phyloP scores from a whole-genome alignment of 306 rosid species.

The Coriaria nepalensis region DNA sequence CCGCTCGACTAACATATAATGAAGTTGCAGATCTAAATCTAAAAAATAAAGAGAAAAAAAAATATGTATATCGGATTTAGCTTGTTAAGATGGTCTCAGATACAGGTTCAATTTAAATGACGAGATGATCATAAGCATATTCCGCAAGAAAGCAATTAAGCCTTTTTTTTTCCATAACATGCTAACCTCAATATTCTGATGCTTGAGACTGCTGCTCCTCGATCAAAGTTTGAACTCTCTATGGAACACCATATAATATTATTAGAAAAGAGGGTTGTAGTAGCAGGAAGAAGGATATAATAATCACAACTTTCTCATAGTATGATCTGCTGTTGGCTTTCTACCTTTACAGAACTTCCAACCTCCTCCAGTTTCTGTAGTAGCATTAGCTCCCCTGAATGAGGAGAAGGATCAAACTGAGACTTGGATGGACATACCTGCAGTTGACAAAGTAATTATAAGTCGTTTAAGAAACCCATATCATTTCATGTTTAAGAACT shows the following conservation, averaged over 20 bases:
- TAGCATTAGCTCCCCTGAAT: constrained; percentile 41
- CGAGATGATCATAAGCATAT: neutral
- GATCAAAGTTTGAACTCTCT: constrained; percentile 64
- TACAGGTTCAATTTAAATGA: neutral
- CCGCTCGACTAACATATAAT: too few species aligned
- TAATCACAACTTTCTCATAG: neutral
- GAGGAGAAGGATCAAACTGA: constrained; percentile 31
- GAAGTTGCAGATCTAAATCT: too few species aligned
- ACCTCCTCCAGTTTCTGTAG: constrained; percentile 86
- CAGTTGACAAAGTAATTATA: constrained; percentile 11
- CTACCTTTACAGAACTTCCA: constrained; percentile 84
- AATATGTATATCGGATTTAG: neutral
- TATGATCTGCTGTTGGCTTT: constrained; percentile 4
- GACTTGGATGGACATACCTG: constrained; percentile 61
- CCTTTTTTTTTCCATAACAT: constrained; percentile 4
- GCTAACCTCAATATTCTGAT: constrained; percentile 39
- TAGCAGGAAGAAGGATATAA: neutral
- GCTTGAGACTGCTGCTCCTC: constrained; percentile 50
- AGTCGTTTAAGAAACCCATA: neutral
- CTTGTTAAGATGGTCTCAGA: neutral
- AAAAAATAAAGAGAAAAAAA: too few species aligned
- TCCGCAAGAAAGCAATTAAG: constrained; percentile 3
- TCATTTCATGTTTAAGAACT: neutral
- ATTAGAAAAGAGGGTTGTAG: constrained; percentile 18
- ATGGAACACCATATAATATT: constrained; percentile 19